Conservation (phyloP, 805 yeast genomes). For the Candida glaebosa region DNA sequence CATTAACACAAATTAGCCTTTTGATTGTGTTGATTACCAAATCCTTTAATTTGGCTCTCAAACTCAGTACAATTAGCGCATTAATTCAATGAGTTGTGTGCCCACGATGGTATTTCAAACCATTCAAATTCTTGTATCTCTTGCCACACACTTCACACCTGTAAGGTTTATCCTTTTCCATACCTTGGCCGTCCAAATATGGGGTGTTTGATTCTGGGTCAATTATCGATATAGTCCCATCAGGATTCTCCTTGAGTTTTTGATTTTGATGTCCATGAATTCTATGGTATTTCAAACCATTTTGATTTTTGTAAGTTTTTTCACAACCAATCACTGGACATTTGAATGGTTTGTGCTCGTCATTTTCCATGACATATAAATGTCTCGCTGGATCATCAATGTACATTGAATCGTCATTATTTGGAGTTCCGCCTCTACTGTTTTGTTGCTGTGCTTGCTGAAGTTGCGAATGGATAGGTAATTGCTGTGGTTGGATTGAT, state of each 20-base stretch:
- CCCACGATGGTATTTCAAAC: conserved; percentile 94
- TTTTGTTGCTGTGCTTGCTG: conserved; percentile 14
- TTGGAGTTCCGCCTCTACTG: conserved; percentile 28
- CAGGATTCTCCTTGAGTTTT: conserved; percentile 82
- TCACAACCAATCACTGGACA: conserved; percentile 99
- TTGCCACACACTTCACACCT: conserved; percentile 98
- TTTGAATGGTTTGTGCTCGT: conserved; percentile 90
- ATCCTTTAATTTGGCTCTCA: too few relatives aligned
- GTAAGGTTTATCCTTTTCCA: conserved; percentile 97
- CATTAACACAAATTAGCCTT: too few relatives aligned
- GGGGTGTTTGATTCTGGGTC: conserved; percentile 90
- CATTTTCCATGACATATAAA: conserved; percentile 85
- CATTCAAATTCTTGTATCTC: conserved; percentile 92
- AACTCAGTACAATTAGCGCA: too few relatives aligned
- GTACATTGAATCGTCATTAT: conserved; percentile 66
- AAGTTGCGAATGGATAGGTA: conserved; percentile 11
- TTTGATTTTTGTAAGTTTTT: conserved; percentile 95
- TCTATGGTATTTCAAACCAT: conserved; percentile 93
- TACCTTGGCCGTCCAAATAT: conserved; percentile 87
- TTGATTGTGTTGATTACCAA: too few relatives aligned
- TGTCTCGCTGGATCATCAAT: conserved; percentile 97
- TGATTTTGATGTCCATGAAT: conserved; percentile 97
- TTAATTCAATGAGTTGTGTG: conserved; percentile 85
- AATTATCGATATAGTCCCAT: conserved; percentile 87
- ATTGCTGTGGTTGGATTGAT: conserved; percentile 16